Evolutionary conservation across 192 early-diverging fungal genomes (phyloP), one percentile per base, ranked within the genome.

Genomic region (Coemansia sp.): DNA sequence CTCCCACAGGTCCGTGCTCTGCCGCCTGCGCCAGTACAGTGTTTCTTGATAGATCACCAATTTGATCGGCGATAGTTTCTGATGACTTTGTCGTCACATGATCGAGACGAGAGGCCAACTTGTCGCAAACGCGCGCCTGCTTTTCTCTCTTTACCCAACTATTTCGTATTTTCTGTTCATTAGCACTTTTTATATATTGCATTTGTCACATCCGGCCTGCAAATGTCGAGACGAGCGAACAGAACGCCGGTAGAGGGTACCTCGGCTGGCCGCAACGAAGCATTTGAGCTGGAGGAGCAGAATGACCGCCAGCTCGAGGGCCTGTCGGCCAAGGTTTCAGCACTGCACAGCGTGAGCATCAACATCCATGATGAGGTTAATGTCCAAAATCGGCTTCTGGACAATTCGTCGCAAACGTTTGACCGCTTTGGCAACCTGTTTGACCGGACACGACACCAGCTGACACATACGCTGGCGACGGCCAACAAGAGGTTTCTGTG

Each of bases 341-440:
- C 64, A 9, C 56, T 74, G 46, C 70, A 74, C 35, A 63, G 60
- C 39, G 64, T 74, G 21, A 74, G 54, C 42, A 51, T 74, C 22
- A 74, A 63, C 41, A 74, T 74, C 20, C 48, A 74, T 56, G 57
- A 60, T 53, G 64, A 74, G 5, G 70, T 67, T 21, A 48, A 63
- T 43, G 50, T 55, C 29, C 70, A 74, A 40, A 74, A 74, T 53
- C 57, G 70, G 38, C 35, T 74, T 34, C 70, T 74, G 0, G 70
- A 74, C 14, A 53, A 48, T 23, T 67, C 70, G 0, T 9, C 50
- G 6, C 64, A 74, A 20, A 67, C 70, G 9, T 74, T 74, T 48
- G 53, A 42, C 32, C 59, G 70, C n/a, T 74, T 74, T 53, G 70
- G 70, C 25, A 67, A 55, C 34, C 67, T 74, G 70, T 67, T 74